Conservation (phyloP, 176 grass and related monocot genomes). For the Oryza officinalis region DNA sequence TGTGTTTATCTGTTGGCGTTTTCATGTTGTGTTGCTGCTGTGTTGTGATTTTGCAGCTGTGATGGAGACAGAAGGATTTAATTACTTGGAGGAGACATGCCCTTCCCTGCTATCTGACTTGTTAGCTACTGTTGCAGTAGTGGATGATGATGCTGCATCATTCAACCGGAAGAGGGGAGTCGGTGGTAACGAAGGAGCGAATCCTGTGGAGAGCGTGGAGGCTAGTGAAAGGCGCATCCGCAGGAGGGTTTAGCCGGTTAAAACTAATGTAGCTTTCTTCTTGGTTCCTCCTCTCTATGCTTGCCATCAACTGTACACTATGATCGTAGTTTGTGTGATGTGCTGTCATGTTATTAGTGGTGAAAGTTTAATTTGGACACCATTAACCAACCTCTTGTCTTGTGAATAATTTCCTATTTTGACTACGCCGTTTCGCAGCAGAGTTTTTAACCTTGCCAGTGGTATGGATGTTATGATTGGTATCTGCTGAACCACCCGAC, state of each 20-base stretch:
- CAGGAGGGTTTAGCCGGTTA: constrained; percentile 57
- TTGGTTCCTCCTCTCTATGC: constrained; percentile 20
- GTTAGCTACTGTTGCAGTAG: constrained; percentile 73
- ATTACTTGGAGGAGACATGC: constrained; percentile 83
- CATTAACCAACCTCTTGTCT: constrained; percentile 1
- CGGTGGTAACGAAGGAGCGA: constrained; percentile 40
- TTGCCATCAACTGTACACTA: constrained; percentile 14
- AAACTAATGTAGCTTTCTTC: constrained; percentile 32
- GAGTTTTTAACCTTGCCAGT: neutral
- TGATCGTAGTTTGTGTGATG: constrained; percentile 28
- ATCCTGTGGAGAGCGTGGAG: constrained; percentile 53
- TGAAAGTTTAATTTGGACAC: constrained; percentile 38
- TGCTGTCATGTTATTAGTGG: constrained; percentile 6
- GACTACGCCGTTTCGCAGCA: constrained; percentile 11
- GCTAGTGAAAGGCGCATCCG: constrained; percentile 55
- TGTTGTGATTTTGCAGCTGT: constrained; percentile 63
- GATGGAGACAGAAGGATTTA: constrained; percentile 85
- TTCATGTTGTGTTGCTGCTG: constrained; percentile 31
- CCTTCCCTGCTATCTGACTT: constrained; percentile 76
- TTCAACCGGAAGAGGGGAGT: constrained; percentile 63
- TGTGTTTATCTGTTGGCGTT: constrained; percentile 1
- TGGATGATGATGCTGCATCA: constrained; percentile 50
- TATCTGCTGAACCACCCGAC: neutral
- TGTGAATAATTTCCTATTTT: constrained; percentile 46
- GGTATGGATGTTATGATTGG: neutral